Percentiles rank a stretch among this genome's conserved stretches.
Evolutionary conservation across 495 filamentous ascomycete species (phyloP).

Genomic region (Hyaloscypha hepaticicola): DNA sequence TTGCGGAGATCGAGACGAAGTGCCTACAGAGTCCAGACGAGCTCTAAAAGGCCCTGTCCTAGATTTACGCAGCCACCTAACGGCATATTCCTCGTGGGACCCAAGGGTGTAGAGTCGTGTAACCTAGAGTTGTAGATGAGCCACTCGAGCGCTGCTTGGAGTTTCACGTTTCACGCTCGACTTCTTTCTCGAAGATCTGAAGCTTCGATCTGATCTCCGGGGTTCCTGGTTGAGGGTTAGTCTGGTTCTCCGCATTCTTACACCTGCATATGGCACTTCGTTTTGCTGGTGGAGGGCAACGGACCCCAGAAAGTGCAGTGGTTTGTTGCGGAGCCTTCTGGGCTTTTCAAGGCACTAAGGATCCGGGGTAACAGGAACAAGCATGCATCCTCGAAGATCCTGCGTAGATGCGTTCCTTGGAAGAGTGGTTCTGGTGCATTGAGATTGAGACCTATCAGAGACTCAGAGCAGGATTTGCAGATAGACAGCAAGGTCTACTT

Average conservation of each 20-base stretch:
- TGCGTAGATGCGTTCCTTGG: neutral
- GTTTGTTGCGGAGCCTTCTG: slow-evolving; percentile 17
- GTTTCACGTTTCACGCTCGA: slow-evolving; percentile 17
- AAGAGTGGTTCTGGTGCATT: no score
- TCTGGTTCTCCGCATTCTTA: slow-evolving; percentile 20
- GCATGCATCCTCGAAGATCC: neutral
- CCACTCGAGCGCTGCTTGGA: slow-evolving; percentile 10
- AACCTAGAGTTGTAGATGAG: neutral
- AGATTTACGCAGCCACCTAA: slow-evolving; percentile 19
- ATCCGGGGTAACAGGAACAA: slow-evolving; percentile 1
- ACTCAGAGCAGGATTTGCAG: no score
- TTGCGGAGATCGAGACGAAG: slow-evolving; percentile 26
- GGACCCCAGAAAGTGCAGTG: neutral
- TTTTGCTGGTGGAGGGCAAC: neutral
- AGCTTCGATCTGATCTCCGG: slow-evolving; percentile 27
- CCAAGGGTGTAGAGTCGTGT: no score
- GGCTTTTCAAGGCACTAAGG: neutral
- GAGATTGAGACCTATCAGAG: no score
- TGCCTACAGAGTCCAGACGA: slow-evolving; percentile 15
- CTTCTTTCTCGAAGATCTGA: slow-evolving; percentile 13
- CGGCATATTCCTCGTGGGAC: neutral
- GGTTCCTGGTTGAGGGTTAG: slow-evolving; percentile 22
- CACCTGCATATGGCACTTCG: slow-evolving; percentile 25
- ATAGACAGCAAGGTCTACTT: no score
- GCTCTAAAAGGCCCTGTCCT: neutral